phyloP scores from a whole-genome alignment of 345 rosid species.

The Syzygium oleosum region DNA sequence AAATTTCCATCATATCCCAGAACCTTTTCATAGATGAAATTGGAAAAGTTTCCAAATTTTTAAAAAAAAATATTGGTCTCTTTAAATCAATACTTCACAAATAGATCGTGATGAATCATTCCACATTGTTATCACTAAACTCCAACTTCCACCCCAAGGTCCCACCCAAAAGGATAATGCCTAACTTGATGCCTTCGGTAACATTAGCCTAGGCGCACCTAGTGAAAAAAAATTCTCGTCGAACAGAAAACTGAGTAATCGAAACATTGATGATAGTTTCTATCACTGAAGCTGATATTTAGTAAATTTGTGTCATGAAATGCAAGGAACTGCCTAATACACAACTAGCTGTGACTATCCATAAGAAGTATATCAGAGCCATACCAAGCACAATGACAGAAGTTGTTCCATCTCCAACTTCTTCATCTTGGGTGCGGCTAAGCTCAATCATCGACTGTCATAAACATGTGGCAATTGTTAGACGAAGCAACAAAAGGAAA shows the following conservation, averaged over 20 bases:
- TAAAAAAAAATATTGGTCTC: not conserved
- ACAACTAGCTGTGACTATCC: not conserved
- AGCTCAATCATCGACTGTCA: constrained; percentile 90
- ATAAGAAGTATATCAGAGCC: not conserved
- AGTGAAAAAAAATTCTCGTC: not conserved
- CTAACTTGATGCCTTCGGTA: not conserved
- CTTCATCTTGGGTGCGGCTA: constrained; percentile 96
- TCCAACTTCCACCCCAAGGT: not conserved
- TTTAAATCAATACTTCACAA: not conserved
- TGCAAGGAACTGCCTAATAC: not conserved
- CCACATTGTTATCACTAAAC: not conserved
- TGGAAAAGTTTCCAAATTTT: not conserved
- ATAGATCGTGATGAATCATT: not conserved
- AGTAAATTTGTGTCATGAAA: not conserved
- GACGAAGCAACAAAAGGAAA: not conserved
- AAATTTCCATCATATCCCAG: not conserved
- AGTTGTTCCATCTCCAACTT: constrained; percentile 98
- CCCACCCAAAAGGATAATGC: not conserved
- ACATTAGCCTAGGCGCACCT: not conserved
- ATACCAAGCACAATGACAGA: constrained; percentile 94
- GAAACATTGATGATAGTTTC: not conserved
- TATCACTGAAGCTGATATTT: not conserved
- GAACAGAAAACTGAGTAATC: not conserved
- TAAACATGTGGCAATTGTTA: not conserved
- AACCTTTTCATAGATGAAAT: not conserved